Conservation (phyloP, 129 eudicot genomes). For the Saposhnikovia divaricata region DNA sequence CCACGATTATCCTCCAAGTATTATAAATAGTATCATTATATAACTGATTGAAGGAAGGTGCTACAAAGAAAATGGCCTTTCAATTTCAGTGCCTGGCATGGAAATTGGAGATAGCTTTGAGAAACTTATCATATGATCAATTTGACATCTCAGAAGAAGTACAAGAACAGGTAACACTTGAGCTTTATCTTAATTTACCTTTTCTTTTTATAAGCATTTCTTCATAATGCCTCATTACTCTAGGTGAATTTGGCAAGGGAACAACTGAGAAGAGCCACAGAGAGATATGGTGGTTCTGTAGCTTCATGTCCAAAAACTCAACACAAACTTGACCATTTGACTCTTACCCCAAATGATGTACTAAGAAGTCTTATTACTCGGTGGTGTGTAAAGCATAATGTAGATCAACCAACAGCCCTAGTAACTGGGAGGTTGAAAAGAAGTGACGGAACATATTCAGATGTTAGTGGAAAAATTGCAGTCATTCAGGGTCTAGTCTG, state of each 20-base stretch:
- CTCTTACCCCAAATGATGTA: conserved; percentile 30
- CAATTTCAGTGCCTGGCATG: conserved; percentile 77
- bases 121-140: conserved; percentile 34
- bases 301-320: conserved; percentile 33
- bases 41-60: conserved; percentile 56
- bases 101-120: conserved; percentile 38
- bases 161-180: conserved; percentile 46
- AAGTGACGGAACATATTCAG: conserved; percentile 70
- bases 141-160: conserved; percentile 62
- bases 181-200: neutral
- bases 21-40: neutral
- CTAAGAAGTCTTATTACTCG: conserved; percentile 29
- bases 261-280: conserved; percentile 41
- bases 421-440: conserved; percentile 47
- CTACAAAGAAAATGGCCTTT: conserved; percentile 48
- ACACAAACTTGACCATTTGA: conserved; percentile 26
- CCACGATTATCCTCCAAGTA: neutral
- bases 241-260: conserved; percentile 54
- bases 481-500: conserved; percentile 54
- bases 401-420: conserved; percentile 33
- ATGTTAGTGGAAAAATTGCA: conserved; percentile 68
- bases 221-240: neutral
- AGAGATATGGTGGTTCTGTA: conserved; percentile 30
- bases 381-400: conserved; percentile 28
- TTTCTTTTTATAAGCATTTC: neutral